Base-by-base conservation (phyloP, 176 grass and related monocot genomes). In the Puccinellia tenuiflora region DNA sequence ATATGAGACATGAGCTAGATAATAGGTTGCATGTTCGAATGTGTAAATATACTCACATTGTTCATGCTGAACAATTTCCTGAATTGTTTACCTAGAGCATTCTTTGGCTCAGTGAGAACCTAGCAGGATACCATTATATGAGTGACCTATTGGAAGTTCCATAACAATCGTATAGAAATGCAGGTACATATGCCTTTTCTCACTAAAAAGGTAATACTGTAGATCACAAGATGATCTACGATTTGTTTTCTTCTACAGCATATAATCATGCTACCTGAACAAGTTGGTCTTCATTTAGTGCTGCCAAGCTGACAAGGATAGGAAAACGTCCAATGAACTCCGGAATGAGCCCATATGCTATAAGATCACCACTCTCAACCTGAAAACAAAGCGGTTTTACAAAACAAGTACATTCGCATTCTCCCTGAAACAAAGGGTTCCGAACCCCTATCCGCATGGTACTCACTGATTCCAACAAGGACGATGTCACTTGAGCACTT, bases 321-420 rank as follows among this genome's bases (percentile, higher is more conserved):
- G 96, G 96, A 68, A 99, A 99, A 33, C 96, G 91, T 64, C 96
- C 96, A 94, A 99, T 91, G 88, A 99, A 99, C 85, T 99, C 96
- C 0, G 96, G 96, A 78, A 99, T 99, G 42, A 99, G 89, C 18
- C 96, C 96, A 89, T 96, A 99, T 26, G 96, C 87, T 88, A 99
- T 93, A 73, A 99, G 88, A 83, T 99, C 96, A 68, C 93, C 90
- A 83, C 96, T 99, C 62, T 99, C 96, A 54, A 99, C 96, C 96
- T 99, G 80, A 86, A 76, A 88, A 86, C 55, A 43, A 21, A 66
- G 15, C n/a, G 51, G 9, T 75, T 86, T 78, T 56, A 75, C 84
- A 86, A 50, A 67, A 11, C 3, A 68, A 79, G 38, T 30, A 43
- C 38, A 59, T 14, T 25, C 33, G 29, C 16, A 47, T 48, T 82